Conservation (phyloP, 495 filamentous ascomycete species). For the Podospora pseudoanserina region DNA sequence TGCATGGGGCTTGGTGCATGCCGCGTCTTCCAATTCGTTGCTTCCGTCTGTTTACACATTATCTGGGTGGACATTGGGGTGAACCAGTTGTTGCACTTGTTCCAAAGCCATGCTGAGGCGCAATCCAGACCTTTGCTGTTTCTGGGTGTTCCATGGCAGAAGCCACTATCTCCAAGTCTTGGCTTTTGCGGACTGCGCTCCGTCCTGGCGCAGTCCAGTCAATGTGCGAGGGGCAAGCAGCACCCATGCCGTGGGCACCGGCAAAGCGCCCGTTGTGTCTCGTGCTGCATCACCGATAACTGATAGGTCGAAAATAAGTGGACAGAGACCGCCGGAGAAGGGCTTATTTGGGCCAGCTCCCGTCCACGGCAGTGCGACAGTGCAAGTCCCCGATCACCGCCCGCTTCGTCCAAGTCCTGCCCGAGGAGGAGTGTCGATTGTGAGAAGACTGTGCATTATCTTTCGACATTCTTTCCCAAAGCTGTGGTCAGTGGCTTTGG, state of each 20-base stretch:
- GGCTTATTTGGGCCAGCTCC: background rate
- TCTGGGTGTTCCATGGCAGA: background rate
- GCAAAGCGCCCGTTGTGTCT: background rate
- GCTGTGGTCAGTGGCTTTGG: background rate
- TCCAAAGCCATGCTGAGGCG: background rate
- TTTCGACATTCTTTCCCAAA: background rate
- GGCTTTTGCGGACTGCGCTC: background rate
- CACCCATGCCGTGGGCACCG: too few species aligned
- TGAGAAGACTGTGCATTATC: background rate
- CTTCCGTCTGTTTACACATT: background rate
- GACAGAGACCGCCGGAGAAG: background rate
- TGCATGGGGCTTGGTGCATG: background rate
- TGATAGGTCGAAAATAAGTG: background rate
- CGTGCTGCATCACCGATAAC: background rate
- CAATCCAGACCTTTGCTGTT: background rate
- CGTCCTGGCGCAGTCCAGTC: background rate
- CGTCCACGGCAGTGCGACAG: background rate
- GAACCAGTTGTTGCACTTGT: background rate
- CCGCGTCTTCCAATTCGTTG: conserved; percentile 1
- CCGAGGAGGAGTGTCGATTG: background rate
- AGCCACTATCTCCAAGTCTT: background rate
- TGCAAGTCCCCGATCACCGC: conserved; percentile 3
- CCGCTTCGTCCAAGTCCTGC: background rate
- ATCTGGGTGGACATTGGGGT: background rate
- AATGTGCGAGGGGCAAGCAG: background rate